A percentile compares a stretch with the other conserved stretches of the same genome.
Evolutionary conservation across 352 stramenopile species (phyloP).

Genomic region (Hyaloperonospora arabidopsidis): DNA sequence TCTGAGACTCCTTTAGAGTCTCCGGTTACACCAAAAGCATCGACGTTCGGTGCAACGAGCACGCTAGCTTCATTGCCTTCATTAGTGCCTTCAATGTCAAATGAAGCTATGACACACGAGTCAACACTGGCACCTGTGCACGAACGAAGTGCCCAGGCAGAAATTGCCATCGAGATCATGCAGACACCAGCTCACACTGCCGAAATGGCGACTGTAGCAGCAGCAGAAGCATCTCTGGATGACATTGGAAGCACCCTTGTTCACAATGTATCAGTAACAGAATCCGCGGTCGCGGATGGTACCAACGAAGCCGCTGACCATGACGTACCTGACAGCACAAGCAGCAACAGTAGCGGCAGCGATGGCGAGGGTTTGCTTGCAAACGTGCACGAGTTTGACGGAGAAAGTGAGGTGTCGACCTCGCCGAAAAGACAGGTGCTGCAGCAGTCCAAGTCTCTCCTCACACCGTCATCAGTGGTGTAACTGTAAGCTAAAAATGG

Average conservation of each 20-base stretch:
- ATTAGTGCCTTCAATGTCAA: slow-evolving; percentile 18
- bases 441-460: slow-evolving; percentile 37
- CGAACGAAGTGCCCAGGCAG: slow-evolving; percentile 29
- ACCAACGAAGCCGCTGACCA: slow-evolving; percentile 17
- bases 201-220: slow-evolving; percentile 12
- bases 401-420: slow-evolving; percentile 21
- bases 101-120: slow-evolving; percentile 13
- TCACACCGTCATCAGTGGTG: slow-evolving; percentile 53
- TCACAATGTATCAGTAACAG: slow-evolving; percentile 46
- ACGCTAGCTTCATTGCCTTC: slow-evolving; percentile 8
- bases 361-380: slow-evolving; percentile 18
- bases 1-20: slow-evolving; percentile 16
- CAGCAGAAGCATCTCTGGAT: slow-evolving; percentile 25
- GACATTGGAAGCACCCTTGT: slow-evolving; percentile 35
- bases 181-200: slow-evolving; percentile 23
- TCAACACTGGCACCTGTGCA: slow-evolving; percentile 9
- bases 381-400: slow-evolving; percentile 13
- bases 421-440: slow-evolving; percentile 30
- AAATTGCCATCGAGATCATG: slow-evolving; percentile 33
- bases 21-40: slow-evolving; percentile 10
- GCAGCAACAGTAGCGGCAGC: slow-evolving; percentile 22
- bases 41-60: slow-evolving; percentile 11
- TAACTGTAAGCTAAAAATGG: slow-evolving; percentile 25
- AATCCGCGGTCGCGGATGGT: slow-evolving; percentile 15
- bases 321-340: slow-evolving; percentile 28